Evolutionary conservation across 805 yeast genomes (phyloP), one percentile per base, ranked within the genome.

Genomic region (Saccharomycopsis fibuligera): DNA sequence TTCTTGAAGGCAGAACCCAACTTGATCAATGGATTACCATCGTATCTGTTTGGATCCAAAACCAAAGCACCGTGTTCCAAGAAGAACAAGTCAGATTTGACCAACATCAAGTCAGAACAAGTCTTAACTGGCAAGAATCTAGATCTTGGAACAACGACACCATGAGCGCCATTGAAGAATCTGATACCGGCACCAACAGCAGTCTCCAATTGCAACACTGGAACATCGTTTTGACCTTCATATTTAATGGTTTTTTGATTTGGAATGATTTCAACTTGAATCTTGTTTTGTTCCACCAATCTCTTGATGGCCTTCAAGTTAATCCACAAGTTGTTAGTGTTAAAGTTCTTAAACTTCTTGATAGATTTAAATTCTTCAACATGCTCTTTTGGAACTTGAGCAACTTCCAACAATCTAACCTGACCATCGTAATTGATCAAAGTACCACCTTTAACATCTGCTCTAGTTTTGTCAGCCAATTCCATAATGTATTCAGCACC

Each of bases 101-200:
- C 99, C 62, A 93, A 76, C 60, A 93, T 72, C 68, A 93, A 72
- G 67, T 93, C 99, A 5, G 97, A 89, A 68, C 93, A 88, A 17
- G 99, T 93, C 75, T 93, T 93, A 60, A 93, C 99, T 14, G 99
- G 99, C 71, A 93, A 77, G 78, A 93, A 93, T 66, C 99, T 83
- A 37, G 96, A 79, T 74, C 99, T 87, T 69, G 99, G 98, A 35
- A 93, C 99, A 61, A 89, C 96, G 59, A 93, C 95, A 70, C 99
- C 99, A 62, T 88, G 96, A 27, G 97, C 96, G 60, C 87, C 86
- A 57, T 83, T 75, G 70, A 93, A 93, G 70, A 90, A 91, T 70
- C 96, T 86, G 65, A 93, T 93, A 42, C 98, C 98, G 35, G 99
- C 98, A 74, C 99, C 99, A 59, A 88, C 96, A 25, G 99, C 99